Conservation (phyloP, 2,329 filamentous ascomycete species). For the Rhynchosporium secalis region DNA sequence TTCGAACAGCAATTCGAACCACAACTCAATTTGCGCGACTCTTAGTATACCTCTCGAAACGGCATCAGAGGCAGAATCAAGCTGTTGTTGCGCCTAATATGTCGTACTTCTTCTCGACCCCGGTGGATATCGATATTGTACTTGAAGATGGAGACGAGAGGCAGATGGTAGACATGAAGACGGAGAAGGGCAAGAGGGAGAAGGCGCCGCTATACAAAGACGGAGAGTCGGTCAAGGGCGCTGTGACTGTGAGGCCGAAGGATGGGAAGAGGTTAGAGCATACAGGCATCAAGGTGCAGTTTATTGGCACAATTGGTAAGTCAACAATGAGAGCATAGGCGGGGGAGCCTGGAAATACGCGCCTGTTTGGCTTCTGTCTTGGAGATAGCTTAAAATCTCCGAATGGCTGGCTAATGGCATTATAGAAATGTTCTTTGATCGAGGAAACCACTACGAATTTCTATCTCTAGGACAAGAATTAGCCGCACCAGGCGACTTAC, state of each 20-base stretch:
- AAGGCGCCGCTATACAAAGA: constrained; percentile 97
- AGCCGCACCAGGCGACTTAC: constrained; percentile 92
- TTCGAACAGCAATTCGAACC: neutral
- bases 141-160: constrained; percentile 94
- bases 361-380: neutral
- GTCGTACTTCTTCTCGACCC: constrained; percentile 98
- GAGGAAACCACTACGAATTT: constrained; percentile 99
- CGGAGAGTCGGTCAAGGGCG: constrained; percentile 95
- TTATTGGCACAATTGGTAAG: constrained; percentile 95
- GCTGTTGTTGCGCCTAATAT: constrained; percentile 48
- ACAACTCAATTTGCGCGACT: constrained; percentile 19
- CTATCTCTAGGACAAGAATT: constrained; percentile 95
- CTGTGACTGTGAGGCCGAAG: constrained; percentile 92
- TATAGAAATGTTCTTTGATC: constrained; percentile 98
- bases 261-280: constrained; percentile 98
- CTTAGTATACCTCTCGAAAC: constrained; percentile 10
- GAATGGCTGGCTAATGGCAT: constrained; percentile 10
- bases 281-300: constrained; percentile 98
- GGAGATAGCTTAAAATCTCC: neutral
- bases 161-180: constrained; percentile 94
- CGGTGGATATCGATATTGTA: constrained; percentile 97
- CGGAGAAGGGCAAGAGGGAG: constrained; percentile 95
- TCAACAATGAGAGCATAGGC: constrained; percentile 18
- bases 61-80: constrained; percentile 6
- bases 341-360: neutral